Percentiles rank a stretch among this genome's conserved stretches.
Conservation (phyloP, 192 early-diverging fungal genomes). For the Pilobolus umbonatus region DNA sequence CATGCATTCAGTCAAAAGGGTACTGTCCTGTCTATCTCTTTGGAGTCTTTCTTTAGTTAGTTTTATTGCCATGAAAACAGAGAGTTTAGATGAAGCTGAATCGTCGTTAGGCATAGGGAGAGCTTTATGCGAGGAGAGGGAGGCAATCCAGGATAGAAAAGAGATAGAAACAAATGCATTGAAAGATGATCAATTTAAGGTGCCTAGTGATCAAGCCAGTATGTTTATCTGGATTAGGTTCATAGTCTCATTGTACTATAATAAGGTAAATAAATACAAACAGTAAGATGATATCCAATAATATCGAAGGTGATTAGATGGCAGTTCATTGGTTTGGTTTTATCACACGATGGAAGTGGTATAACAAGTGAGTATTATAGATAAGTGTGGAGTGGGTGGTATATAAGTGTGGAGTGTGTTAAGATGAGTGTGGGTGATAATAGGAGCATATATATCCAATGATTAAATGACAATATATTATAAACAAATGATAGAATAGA, state of each 20-base stretch:
- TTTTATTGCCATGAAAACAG: background rate
- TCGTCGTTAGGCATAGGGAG: constrained; percentile 23
- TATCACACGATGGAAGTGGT: constrained; percentile 31
- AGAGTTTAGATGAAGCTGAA: constrained; percentile 2
- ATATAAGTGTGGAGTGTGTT: background rate
- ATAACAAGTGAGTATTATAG: constrained; percentile 19
- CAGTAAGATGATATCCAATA: background rate
- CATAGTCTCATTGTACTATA: constrained; percentile 23
- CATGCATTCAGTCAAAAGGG: background rate
- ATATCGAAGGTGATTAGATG: constrained; percentile 1
- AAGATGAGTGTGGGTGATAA: too few species aligned
- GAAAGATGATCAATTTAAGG: constrained; percentile 11
- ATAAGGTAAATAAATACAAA: constrained; percentile 13
- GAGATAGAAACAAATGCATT: background rate
- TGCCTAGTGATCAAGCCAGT: constrained; percentile 1
- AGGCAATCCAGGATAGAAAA: background rate
- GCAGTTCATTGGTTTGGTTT: constrained; percentile 23
- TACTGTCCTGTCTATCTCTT: background rate
- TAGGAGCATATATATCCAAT: too few species aligned
- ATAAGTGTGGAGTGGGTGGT: background rate
- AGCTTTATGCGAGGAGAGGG: background rate
- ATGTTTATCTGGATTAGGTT: constrained; percentile 22
- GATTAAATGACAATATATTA: background rate
- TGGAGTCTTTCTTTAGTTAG: background rate
- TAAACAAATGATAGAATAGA: constrained; percentile 15